Conservation (phyloP, 2,329 filamentous ascomycete species). For the Leptographium galeiforme region DNA sequence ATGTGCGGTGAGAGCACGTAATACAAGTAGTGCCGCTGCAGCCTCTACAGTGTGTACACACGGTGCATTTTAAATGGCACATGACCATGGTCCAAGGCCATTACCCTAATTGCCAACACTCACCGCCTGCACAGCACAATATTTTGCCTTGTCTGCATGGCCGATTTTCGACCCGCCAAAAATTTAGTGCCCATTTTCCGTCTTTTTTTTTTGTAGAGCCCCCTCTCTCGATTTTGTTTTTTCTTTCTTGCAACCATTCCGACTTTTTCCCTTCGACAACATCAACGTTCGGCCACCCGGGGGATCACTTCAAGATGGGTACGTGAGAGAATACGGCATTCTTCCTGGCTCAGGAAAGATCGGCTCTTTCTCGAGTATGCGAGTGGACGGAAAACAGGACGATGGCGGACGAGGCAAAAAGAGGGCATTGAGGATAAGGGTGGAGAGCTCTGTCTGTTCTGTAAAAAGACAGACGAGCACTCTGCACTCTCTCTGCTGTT, state of each 20-base stretch:
- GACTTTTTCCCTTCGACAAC: conserved; percentile 17
- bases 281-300: conserved; percentile 5
- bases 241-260: conserved; percentile 19
- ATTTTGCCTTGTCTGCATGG: background rate
- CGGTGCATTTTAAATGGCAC: background rate
- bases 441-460: background rate
- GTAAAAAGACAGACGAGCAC: background rate
- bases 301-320: conserved; percentile 42
- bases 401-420: background rate
- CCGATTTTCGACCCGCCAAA: background rate
- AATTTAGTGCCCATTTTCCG: conserved; percentile 3
- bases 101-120: conserved; percentile 31
- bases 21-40: too few species aligned
- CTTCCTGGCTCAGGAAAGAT: background rate
- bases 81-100: background rate
- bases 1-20: background rate
- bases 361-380: conserved; percentile 11
- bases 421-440: background rate
- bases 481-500: background rate
- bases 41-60: background rate
- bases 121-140: conserved; percentile 26
- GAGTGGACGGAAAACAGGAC: conserved; percentile 10
- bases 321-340: conserved; percentile 27
- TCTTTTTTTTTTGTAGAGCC: background rate
- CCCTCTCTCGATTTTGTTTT: conserved; percentile 7